Evolutionary conservation across 805 yeast species (phyloP).

Genomic region (Lipomyces kockii): DNA sequence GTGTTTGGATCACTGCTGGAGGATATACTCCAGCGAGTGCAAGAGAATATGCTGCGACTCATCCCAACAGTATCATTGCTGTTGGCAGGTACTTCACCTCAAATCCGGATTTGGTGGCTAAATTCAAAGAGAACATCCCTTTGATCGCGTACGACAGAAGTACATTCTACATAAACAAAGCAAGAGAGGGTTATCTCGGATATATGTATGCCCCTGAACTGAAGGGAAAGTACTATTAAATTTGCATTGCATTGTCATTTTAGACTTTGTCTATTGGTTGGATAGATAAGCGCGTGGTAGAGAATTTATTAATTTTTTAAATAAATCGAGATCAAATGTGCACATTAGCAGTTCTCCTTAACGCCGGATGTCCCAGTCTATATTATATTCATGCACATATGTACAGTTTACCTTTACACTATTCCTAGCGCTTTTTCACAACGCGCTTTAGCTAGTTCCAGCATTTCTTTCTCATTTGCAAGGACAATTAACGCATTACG

Average conservation of each 20-base stretch:
- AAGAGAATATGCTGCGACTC: slow-evolving; percentile 23
- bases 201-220: slow-evolving; percentile 21
- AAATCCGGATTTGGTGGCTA: slow-evolving; percentile 59
- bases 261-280: neutral
- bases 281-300: neutral
- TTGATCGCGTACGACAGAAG: slow-evolving; percentile 54
- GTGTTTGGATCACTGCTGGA: slow-evolving; percentile 37
- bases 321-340: neutral
- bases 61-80: slow-evolving; percentile 43
- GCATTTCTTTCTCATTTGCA: slow-evolving; percentile 31
- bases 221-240: slow-evolving; percentile 25
- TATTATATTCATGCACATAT: neutral
- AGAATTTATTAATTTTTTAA: neutral
- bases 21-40: slow-evolving; percentile 33
- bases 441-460: slow-evolving; percentile 22
- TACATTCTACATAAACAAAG: slow-evolving; percentile 50
- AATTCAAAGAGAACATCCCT: slow-evolving; percentile 50
- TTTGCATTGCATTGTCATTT: neutral
- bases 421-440: slow-evolving; percentile 20
- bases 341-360: neutral
- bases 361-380: neutral
- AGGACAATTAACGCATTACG: slow-evolving; percentile 19
- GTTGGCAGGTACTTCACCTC: slow-evolving; percentile 58
- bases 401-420: neutral
- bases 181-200: slow-evolving; percentile 31